Conservation (phyloP, 768 basidiomycete genomes). For the Ephemerocybe angulata region DNA sequence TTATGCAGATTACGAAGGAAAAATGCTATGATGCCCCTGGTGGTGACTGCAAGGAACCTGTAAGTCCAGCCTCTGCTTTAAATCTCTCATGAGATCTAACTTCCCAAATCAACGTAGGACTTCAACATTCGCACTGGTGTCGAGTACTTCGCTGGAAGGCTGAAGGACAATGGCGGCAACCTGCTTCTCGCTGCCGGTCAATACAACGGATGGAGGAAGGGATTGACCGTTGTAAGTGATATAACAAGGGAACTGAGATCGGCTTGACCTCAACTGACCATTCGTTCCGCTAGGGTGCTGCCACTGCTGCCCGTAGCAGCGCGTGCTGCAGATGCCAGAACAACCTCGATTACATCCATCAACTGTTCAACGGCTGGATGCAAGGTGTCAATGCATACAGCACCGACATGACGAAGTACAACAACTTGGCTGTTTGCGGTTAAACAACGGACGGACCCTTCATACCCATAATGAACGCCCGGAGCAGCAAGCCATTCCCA, state of each 20-base stretch:
- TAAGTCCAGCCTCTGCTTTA: slow-evolving; percentile 21
- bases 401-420: slow-evolving; percentile 50
- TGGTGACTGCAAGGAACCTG: slow-evolving; percentile 46
- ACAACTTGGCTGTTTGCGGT: slow-evolving; percentile 53
- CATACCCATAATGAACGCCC: background rate
- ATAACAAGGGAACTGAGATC: background rate
- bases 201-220: slow-evolving; percentile 73
- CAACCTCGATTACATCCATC: slow-evolving; percentile 79
- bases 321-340: slow-evolving; percentile 72
- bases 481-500: background rate
- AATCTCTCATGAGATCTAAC: background rate
- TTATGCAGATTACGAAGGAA: slow-evolving; percentile 81
- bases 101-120: slow-evolving; percentile 37
- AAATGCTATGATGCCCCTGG: slow-evolving; percentile 64
- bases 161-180: slow-evolving; percentile 48
- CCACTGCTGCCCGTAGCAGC: slow-evolving; percentile 53
- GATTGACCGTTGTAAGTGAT: slow-evolving; percentile 53
- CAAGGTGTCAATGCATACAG: slow-evolving; percentile 55
- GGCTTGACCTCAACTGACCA: background rate
- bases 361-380: slow-evolving; percentile 72
- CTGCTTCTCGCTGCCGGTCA: slow-evolving; percentile 55
- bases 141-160: slow-evolving; percentile 50
- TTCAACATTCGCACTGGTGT: slow-evolving; percentile 73
- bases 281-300: slow-evolving; percentile 36
- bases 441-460: background rate